Evolutionary conservation across 148 eudicot species (phyloP), one percentile per base, ranked within the genome.

Genomic region (Cornus florida): DNA sequence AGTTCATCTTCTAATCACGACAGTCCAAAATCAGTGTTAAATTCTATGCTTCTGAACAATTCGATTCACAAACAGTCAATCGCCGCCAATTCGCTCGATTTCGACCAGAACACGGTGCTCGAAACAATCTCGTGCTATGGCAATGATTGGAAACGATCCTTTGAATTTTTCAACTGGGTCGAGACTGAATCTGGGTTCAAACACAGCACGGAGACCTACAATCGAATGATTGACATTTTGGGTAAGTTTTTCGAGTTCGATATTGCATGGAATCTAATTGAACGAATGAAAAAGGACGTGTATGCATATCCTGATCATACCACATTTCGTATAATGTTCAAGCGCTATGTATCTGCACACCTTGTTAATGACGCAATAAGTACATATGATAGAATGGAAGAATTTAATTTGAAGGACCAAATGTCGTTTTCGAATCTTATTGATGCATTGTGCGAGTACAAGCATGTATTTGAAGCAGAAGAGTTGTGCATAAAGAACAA

Each of bases 181-280:
- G 89, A 87, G 72, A 33, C 85, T 60, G 67, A 82, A 70, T 78
- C 74, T 38, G 90, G 83, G 53, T 93, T 93, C 67, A 73, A 75
- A n/a, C 99, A 92, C 84, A 88, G 87, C 66, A 91, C 97, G 6
- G 90, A 92, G 14, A 93, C 94, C 4, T 89, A 80, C 86, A 95
- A 95, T 85, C 87, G 87, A 31, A 84, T 93, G 82, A 90, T 96
- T 59, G 95, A 92, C 78, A 88, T 92, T 59, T 76, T 96, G 76
- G 98, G 98, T 84, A 96, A 96, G 95, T 92, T 89, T 77, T 96
- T 92, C 75, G 98, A 93, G 73, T 96, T 96, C 71, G 95, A 93
- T 35, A 83, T 83, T 53, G 88, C 90, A 7, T 92, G 94, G 97
- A 86, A 88, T 70, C 76, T 91, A 67, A 88, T 96, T 2, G 79